Conservation (phyloP, 176 grass and related monocot genomes). For the Themeda triandra region DNA sequence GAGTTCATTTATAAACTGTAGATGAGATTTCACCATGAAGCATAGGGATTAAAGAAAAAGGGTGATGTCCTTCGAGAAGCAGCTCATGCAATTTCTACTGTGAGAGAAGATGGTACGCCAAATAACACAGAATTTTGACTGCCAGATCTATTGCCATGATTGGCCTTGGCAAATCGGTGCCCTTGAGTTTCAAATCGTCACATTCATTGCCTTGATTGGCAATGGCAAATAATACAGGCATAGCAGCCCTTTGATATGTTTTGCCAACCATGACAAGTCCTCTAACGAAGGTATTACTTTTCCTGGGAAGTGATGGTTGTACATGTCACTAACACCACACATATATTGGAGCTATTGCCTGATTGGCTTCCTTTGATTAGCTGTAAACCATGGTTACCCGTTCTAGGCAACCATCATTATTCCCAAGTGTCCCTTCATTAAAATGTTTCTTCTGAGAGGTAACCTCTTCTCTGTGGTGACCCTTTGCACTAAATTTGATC, state of each 20-base stretch:
- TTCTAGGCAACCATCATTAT: background rate
- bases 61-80: background rate
- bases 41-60: background rate
- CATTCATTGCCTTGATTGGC: background rate
- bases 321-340: background rate
- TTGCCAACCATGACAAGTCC: background rate
- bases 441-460: background rate
- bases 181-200: background rate
- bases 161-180: background rate
- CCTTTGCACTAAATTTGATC: background rate
- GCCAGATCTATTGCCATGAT: background rate
- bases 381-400: background rate
- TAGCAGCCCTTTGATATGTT: background rate
- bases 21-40: background rate
- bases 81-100: background rate
- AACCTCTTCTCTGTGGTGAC: background rate
- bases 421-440: background rate
- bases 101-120: slow-evolving; percentile 3
- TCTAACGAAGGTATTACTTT: background rate
- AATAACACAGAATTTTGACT: background rate
- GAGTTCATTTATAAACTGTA: background rate
- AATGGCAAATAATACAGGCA: background rate
- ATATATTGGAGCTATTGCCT: background rate
- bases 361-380: background rate
- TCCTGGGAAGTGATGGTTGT: slow-evolving; percentile 2